These are phyloP conservation scores for Baorangia bicolor DNA, from an alignment of 768 basidiomycete genomes.

Conservation along the genomic window DNA sequence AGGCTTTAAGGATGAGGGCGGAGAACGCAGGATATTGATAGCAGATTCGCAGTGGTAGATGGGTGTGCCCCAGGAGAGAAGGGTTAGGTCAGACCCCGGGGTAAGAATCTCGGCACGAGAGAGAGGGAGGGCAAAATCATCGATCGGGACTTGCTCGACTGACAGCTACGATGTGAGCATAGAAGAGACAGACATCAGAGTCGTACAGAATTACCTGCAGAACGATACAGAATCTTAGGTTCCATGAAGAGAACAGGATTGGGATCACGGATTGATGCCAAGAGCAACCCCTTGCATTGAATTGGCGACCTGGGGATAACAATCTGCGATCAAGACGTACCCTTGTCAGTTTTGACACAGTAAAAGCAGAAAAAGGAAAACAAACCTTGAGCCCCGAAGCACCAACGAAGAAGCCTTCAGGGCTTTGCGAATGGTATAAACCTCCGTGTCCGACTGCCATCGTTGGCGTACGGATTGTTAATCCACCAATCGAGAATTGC, in stretches of 20 bases:
- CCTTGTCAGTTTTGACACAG: neutral
- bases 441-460: slow-evolving; percentile 95
- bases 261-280: slow-evolving; percentile 86
- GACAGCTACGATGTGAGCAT: slow-evolving; percentile 5
- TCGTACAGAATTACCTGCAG: slow-evolving; percentile 52
- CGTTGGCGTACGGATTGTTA: slow-evolving; percentile 82
- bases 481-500: slow-evolving; percentile 73
- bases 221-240: slow-evolving; percentile 90
- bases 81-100: slow-evolving; percentile 79
- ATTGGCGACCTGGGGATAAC: slow-evolving; percentile 95
- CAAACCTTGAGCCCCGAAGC: slow-evolving; percentile 83
- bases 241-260: slow-evolving; percentile 97
- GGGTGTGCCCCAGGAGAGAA: slow-evolving; percentile 93
- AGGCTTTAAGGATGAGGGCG: slow-evolving; percentile 58
- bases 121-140: slow-evolving; percentile 84
- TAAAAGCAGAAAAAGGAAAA: neutral
- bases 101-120: slow-evolving; percentile 75
- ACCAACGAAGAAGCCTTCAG: slow-evolving; percentile 92
- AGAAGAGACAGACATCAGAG: neutral
- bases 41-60: slow-evolving; percentile 88
- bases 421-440: slow-evolving; percentile 92
- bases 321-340: slow-evolving; percentile 35
- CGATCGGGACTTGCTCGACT: slow-evolving; percentile 92
- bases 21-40: slow-evolving; percentile 66
- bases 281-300: slow-evolving; percentile 91